Base-by-base conservation (phyloP, 345 rosid genomes). In the Bruguiera sexangula region DNA sequence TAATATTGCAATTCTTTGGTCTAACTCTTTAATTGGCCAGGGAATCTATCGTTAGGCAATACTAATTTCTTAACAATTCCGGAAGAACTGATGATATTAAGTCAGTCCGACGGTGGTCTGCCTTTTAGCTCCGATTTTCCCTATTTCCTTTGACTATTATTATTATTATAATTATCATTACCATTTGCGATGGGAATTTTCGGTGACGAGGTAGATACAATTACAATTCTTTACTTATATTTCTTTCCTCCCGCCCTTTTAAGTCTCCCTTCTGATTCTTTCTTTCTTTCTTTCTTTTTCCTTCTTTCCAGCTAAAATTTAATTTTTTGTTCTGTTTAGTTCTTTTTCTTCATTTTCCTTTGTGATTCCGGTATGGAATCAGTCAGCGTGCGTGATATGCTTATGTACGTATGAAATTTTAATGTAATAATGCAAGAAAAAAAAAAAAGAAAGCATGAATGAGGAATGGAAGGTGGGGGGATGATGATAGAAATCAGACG, bases 181-280 rank as follows among this genome's bases (percentile, higher is more conserved):
- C 10, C 6, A 13, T 43, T 43, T 2, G 50, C 30, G 1, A 56
- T 27, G 60, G 74, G 75, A 57, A 54, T 66, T 36, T 7, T 63
- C 79, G 89, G 89, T 83, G 85, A 81, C 85, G 67, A 81, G 87
- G 85, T 62, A 71, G 85, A 78, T 66, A 85, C 75, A 85, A 58
- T 19, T 13, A 6, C 30, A 20, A 24, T 43, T 11, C 50, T 11
- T 43, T 39, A 9, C 50, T 24, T 24, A 0, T 2, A 2, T 39
- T 11, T 3, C 18, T 11, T 11, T 3, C 50, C 50, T 2, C 19
- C 50, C 19, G 2, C 18, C 13, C 50, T 13, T 13, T 43, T 3
- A 13, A 3, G 2, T 43, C 19, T 43, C 3, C 13, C 18, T 43
- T 8, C 43, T 8, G 43, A 9, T 39, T 39, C 3, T 39, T 10